These are phyloP conservation scores for Cylindrotheca closterium DNA, from an alignment of 108 stramenopile species.

Conservation along the genomic window DNA sequence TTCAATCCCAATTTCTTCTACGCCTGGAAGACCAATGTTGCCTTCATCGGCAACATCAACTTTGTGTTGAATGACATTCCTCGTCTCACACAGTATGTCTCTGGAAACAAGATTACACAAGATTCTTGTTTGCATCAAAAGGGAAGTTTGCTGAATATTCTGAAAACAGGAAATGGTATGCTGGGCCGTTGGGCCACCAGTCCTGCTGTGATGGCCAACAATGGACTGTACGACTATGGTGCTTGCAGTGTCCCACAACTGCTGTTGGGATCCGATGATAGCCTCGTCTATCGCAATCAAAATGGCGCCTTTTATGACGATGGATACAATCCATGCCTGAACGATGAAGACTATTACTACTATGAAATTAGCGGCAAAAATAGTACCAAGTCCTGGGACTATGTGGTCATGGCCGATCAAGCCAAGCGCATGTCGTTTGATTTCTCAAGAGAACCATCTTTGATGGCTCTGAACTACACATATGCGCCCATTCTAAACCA, in stretches of 20 bases:
- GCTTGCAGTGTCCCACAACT: conserved; percentile 56
- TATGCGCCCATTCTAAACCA: conserved; percentile 40
- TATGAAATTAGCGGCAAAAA: conserved; percentile 11
- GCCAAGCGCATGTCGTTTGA: conserved; percentile 43
- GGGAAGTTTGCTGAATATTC: conserved; percentile 28
- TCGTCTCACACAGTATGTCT: conserved; percentile 38
- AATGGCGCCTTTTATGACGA: conserved; percentile 41
- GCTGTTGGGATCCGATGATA: conserved; percentile 36
- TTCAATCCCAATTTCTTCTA: background rate
- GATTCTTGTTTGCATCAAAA: conserved; percentile 46
- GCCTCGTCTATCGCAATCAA: conserved; percentile 23
- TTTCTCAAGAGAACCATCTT: conserved; percentile 28
- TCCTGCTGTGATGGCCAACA: conserved; percentile 17
- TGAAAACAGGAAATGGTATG: conserved; percentile 61
- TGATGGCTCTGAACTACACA: conserved; percentile 33
- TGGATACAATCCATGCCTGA: conserved; percentile 53
- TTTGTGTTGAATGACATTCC: conserved; percentile 60
- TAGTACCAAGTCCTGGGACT: conserved; percentile 30
- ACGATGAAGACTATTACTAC: conserved; percentile 33
- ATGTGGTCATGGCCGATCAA: conserved; percentile 51
- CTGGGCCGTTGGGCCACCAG: conserved; percentile 42
- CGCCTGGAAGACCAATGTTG: conserved; percentile 20
- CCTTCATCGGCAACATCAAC: conserved; percentile 55
- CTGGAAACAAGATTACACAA: conserved; percentile 31
- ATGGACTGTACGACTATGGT: conserved; percentile 49